A percentile compares a stretch with the other conserved stretches of the same genome.
Evolutionary conservation across 305 asterid species (phyloP).

Genomic region (Fraxinus platypoda): DNA sequence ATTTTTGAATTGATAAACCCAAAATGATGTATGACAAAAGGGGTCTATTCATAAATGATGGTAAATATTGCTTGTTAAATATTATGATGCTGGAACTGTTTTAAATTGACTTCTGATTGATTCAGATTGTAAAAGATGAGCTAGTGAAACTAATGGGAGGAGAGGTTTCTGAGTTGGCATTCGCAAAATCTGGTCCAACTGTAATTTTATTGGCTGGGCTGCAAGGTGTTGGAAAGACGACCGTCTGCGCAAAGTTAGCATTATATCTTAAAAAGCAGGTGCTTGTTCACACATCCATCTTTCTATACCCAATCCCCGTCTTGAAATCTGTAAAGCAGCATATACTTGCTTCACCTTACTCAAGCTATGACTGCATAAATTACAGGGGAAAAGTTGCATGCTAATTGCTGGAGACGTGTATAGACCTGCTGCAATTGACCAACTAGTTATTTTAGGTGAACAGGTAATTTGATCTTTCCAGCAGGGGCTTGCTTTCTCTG

Average conservation of each 20-base stretch:
- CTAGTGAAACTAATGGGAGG: constrained; percentile 95
- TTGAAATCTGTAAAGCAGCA: constrained; percentile 13
- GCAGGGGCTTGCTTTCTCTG: constrained; percentile 18
- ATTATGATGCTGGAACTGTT: constrained; percentile 13
- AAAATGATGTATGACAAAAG: neutral
- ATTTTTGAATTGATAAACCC: neutral
- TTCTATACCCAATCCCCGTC: constrained; percentile 2
- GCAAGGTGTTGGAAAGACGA: constrained; percentile 99
- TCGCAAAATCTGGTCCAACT: constrained; percentile 76
- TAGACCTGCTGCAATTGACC: constrained; percentile 99
- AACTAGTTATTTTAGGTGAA: constrained; percentile 86
- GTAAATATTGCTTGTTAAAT: constrained; percentile 11
- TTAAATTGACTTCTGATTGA: constrained; percentile 16
- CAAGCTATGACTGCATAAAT: constrained; percentile 24
- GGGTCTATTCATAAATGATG: constrained; percentile 7
- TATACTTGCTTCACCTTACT: constrained; percentile 20
- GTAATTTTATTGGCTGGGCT: constrained; percentile 91
- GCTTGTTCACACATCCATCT: constrained; percentile 22
- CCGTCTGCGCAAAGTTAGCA: constrained; percentile 93
- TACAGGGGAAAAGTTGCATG: constrained; percentile 97
- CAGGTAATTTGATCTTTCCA: constrained; percentile 50
- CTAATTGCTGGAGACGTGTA: constrained; percentile 97
- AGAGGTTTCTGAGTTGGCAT: constrained; percentile 86
- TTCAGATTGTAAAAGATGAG: constrained; percentile 83
- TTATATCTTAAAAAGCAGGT: constrained; percentile 93